Percentiles rank a stretch among this genome's conserved stretches.
Conservation (phyloP, 2,329 filamentous ascomycete genomes). For the Talaromyces sp. region DNA sequence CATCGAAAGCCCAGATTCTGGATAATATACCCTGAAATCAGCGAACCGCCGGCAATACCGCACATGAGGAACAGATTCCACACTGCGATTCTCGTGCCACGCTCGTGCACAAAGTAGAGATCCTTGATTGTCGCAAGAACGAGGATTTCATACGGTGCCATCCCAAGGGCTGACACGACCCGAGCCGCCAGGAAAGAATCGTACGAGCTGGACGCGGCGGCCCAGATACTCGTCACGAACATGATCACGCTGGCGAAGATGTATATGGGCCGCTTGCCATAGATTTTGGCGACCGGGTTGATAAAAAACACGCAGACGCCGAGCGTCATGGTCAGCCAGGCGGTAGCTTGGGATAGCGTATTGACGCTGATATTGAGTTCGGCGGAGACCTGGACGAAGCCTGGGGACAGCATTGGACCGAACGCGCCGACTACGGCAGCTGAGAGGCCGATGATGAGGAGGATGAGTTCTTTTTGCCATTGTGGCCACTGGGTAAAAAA, state of each 20-base stretch:
- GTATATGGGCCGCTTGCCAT: conserved; percentile 8
- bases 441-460: conserved; percentile 11
- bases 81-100: conserved; percentile 9
- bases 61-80: conserved; percentile 11
- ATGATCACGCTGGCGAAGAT: conserved; percentile 4
- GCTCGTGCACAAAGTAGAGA: conserved; percentile 10
- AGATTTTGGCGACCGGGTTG: conserved; percentile 9
- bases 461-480: conserved; percentile 10
- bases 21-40: conserved; percentile 10
- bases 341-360: conserved; percentile 3
- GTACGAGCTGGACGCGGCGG: neutral
- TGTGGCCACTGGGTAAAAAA: conserved; percentile 4
- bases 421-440: conserved; percentile 8
- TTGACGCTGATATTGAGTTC: conserved; percentile 8
- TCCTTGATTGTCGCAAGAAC: conserved; percentile 9
- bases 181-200: conserved; percentile 4
- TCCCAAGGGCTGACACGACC: conserved; percentile 1
- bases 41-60: conserved; percentile 6
- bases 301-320: conserved; percentile 7
- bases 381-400: conserved; percentile 6
- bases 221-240: conserved; percentile 5
- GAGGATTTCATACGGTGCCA: conserved; percentile 9
- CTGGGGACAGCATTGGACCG: conserved; percentile 10
- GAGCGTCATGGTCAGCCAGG: conserved; percentile 9
- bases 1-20: conserved; percentile 9